Percentiles rank a stretch among this genome's conserved stretches.
phyloP scores from a whole-genome alignment of 345 rosid species.

The Syzygium jambos region DNA sequence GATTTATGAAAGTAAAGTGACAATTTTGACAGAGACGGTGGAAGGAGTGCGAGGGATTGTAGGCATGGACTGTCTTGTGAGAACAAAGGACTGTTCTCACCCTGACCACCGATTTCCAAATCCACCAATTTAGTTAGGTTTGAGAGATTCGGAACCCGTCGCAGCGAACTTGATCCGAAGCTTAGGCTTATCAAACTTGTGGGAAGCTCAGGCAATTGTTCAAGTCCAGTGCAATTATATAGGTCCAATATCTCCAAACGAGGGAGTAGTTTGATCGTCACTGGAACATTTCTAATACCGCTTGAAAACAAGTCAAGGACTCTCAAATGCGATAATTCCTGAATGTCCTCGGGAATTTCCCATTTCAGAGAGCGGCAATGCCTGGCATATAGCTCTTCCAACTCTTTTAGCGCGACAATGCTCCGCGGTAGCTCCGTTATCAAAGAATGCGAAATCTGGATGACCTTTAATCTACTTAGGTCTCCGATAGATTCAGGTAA shows the following conservation, averaged over 20 bases:
- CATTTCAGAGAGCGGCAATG: background rate
- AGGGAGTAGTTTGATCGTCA: background rate
- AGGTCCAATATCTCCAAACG: background rate
- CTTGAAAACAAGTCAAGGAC: background rate
- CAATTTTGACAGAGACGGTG: background rate
- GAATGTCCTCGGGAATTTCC: background rate
- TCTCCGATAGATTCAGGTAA: background rate
- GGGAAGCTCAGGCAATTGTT: background rate
- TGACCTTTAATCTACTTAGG: background rate
- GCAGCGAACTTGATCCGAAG: background rate
- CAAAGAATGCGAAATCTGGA: background rate
- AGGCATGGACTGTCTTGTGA: background rate
- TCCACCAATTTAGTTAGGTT: background rate
- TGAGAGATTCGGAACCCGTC: background rate
- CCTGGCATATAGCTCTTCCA: background rate
- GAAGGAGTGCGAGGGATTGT: background rate
- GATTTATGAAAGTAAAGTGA: background rate
- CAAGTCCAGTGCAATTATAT: no score
- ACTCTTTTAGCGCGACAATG: background rate
- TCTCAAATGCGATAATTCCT: background rate
- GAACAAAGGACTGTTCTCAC: background rate
- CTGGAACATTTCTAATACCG: background rate
- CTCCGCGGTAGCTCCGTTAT: background rate
- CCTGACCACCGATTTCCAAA: background rate
- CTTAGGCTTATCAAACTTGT: background rate